phyloP scores from a whole-genome alignment of 768 basidiomycete species.

The Solioccasus polychromus region DNA sequence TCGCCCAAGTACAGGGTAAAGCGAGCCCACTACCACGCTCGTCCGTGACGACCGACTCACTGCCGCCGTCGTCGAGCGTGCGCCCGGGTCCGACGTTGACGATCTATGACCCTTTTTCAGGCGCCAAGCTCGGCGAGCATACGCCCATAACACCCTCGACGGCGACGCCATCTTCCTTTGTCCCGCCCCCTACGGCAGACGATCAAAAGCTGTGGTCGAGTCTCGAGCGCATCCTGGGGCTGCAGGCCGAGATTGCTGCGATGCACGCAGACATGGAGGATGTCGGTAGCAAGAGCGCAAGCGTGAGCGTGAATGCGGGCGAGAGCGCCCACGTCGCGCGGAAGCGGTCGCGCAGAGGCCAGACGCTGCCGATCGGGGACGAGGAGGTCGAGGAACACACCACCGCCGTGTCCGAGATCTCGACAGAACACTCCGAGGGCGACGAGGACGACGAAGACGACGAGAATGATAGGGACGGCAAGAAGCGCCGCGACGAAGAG shows the following conservation, averaged over 20 bases:
- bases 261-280: constrained; percentile 79
- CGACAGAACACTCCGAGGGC: constrained; percentile 31
- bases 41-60: constrained; percentile 14
- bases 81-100: constrained; percentile 9
- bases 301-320: constrained; percentile 1
- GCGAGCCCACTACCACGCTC: constrained; percentile 1
- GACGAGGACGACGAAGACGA: constrained; percentile 35
- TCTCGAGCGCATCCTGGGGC: constrained; percentile 63
- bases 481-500: constrained; percentile 58
- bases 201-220: constrained; percentile 65
- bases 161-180: not conserved
- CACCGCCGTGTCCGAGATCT: constrained; percentile 21
- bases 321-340: constrained; percentile 15
- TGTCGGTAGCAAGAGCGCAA: constrained; percentile 28
- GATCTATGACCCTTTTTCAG: constrained; percentile 35
- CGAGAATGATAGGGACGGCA: constrained; percentile 44
- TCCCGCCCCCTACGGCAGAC: constrained; percentile 16
- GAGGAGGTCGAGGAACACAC: constrained; percentile 23
- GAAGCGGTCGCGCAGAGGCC: constrained; percentile 31
- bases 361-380: constrained; percentile 33
- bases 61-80: not conserved
- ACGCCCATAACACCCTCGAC: constrained; percentile 8
- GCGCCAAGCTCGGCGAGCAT: constrained; percentile 23
- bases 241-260: constrained; percentile 68
- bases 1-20: constrained; percentile 41